Base-by-base conservation (phyloP, 192 early-diverging fungal species). In the Paraglomus occultum region DNA sequence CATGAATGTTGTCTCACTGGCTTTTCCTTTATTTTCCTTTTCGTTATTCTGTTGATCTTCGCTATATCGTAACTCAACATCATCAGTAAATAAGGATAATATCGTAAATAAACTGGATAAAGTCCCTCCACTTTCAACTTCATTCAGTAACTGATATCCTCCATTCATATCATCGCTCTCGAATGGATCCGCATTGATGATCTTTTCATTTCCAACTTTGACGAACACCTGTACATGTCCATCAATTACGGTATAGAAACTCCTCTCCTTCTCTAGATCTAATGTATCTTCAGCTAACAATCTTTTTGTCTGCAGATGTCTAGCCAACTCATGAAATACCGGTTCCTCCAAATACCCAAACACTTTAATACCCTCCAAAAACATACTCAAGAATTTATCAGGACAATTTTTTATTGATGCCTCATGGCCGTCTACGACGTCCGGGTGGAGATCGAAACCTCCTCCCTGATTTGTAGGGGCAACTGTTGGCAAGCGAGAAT, bases 261-360 rank as follows among this genome's bases (percentile, higher is more conserved):
- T 92, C 18, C 82, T 79, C 68, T 92, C 90, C 57, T 88, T 85
- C 31, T 92, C 91, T 45, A 80, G 75, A 71, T 90, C 87, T 74
- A 93, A 83, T 40, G 86, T 88, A 67, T 93, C 91, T 10, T 90
- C 92, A 0, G 89, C 88, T 50, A 89, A 74, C 51, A 91, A 68
- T 18, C 85, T 80, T 18, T 87, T 86, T 0, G 90, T 92, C 76
- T 94, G 92, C 54, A 96, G 80, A 71, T 95, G 92, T 45, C 93
- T 79, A 15, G 93, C 91, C 15, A 99, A 86, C 76, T 99, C 97
- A 76, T 93, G 92, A 76, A 99, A 96, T 7, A 99, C 95, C 1
- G 92, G 92, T 68, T 93, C 83, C 57, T 99, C 97, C 11, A 99
- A 85, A 74, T 97, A 98, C 0, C 95, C 95, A 87, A 99, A 98